These are phyloP conservation scores for Harringtonia lauricola DNA, from an alignment of 2,329 filamentous ascomycete species.

Conservation along the genomic window DNA sequence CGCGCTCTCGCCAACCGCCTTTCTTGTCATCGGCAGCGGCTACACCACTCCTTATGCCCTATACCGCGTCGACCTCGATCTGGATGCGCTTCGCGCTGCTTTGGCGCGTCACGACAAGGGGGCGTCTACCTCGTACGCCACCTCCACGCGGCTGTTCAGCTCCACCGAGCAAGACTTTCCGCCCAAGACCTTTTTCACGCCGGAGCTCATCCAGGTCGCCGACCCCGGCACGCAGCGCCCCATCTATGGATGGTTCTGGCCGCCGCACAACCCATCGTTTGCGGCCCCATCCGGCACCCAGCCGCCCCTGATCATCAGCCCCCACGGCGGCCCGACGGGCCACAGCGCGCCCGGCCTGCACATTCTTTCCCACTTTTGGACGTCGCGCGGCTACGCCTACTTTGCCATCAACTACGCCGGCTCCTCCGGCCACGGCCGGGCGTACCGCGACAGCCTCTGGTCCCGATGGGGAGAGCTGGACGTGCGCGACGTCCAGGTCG, in stretches of 20 bases:
- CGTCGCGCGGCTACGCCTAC: slow-evolving; percentile 40
- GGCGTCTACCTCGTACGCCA: slow-evolving; percentile 6
- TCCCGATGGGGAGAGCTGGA: slow-evolving; percentile 40
- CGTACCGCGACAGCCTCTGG: slow-evolving; percentile 37
- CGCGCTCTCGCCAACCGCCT: slow-evolving; percentile 21
- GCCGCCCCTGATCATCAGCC: slow-evolving; percentile 37
- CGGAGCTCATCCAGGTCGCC: slow-evolving; percentile 17
- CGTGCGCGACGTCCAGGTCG: slow-evolving; percentile 36
- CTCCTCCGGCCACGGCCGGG: slow-evolving; percentile 37
- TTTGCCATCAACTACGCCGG: slow-evolving; percentile 41
- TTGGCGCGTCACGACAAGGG: slow-evolving; percentile 7
- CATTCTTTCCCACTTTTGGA: slow-evolving; percentile 38
- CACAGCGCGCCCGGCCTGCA: slow-evolving; percentile 30
- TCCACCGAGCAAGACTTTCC: slow-evolving; percentile 23
- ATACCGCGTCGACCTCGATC: slow-evolving; percentile 20
- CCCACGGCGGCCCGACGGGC: slow-evolving; percentile 41
- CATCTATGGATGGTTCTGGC: slow-evolving; percentile 35
- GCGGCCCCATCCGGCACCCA: slow-evolving; percentile 22
- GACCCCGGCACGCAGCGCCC: slow-evolving; percentile 13
- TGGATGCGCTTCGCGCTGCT: slow-evolving; percentile 16
- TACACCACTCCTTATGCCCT: slow-evolving; percentile 19
- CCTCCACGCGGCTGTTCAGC: slow-evolving; percentile 15
- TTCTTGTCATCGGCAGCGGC: slow-evolving; percentile 27
- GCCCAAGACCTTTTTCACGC: slow-evolving; percentile 21
- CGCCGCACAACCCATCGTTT: slow-evolving; percentile 35